Evolutionary conservation across 83 land plant species (phyloP), one percentile per base, ranked within the genome.

Genomic region (Picea abies): DNA sequence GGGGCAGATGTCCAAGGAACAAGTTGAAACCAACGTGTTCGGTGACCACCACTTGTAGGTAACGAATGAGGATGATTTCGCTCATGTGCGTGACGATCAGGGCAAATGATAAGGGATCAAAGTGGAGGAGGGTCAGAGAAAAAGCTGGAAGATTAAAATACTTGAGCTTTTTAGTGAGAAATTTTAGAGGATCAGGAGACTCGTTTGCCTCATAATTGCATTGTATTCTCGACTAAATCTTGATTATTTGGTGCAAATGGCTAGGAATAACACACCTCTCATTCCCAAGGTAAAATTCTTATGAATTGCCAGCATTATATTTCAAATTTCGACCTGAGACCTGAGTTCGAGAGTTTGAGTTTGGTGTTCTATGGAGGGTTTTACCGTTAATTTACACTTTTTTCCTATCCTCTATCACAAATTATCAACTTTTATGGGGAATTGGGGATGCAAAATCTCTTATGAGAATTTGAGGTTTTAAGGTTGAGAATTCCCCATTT

Each of bases 141-240:
- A 8, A 5, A 39, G 47, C 0, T 35, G 11, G 12, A 7, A 41
- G 3, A 1, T 49, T 12, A 9, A 49, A 49, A 49, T 9, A 9
- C 11, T 49, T n/a, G 22, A 72, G 76, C 25, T 72, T 72, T 68
- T 72, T 72, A n/a, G 47, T 17, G 20, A 72, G 23, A 72, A 72
- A 39, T 72, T 35, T 39, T 52, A 41, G 76, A 72, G 76, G 76
- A 41, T 72, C 41, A 72, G 76, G 25, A 19, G 11, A 49, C 52
- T 9, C 52, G 8, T 49, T 9, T 0, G 2, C 52, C 11, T 9
- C 11, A n/a, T 19, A 19, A 72, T 72, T 72, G 37, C 76, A n/a
- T 32, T 35, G 37, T 23, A 32, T 23, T 8, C 2, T 10, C 11
- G 0, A 1, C 52, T 49, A 1, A 49, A 49, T 9, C 11, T 9